Evolutionary conservation across 768 basidiomycete genomes (phyloP).

Genomic region (Pulveroboletus sp.): DNA sequence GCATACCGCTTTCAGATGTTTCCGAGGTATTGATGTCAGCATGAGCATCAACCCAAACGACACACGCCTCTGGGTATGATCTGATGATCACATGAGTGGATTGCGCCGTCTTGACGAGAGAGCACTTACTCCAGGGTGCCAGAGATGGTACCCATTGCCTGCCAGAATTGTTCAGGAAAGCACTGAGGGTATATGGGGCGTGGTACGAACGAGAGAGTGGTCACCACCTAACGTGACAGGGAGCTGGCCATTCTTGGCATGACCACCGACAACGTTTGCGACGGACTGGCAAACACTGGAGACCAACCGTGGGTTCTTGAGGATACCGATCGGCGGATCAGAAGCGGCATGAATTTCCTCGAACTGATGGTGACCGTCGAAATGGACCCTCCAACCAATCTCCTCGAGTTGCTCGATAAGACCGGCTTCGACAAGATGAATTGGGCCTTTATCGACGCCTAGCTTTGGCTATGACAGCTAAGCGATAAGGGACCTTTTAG

Average conservation of each 20-base stretch:
- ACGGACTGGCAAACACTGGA: conserved; percentile 80
- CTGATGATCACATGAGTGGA: conserved; percentile 35
- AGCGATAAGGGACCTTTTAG: conserved; percentile 12
- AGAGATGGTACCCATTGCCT: conserved; percentile 92
- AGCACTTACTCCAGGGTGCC: conserved; percentile 72
- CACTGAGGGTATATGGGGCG: conserved; percentile 3
- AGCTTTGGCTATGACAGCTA: conserved; percentile 52
- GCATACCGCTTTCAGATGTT: conserved; percentile 70
- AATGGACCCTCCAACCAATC: conserved; percentile 87
- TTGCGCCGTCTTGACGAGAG: background rate
- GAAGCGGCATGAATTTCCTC: conserved; percentile 59
- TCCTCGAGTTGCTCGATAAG: conserved; percentile 70
- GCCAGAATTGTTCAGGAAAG: conserved; percentile 2
- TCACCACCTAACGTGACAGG: conserved; percentile 95
- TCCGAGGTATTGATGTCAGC: conserved; percentile 93
- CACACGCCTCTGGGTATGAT: conserved; percentile 73
- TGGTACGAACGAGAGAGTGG: conserved; percentile 75
- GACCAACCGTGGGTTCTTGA: conserved; percentile 90
- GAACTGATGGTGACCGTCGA: conserved; percentile 89
- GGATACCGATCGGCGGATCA: conserved; percentile 73
- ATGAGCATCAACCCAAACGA: conserved; percentile 97
- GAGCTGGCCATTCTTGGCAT: conserved; percentile 75
- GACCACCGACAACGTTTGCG: conserved; percentile 68
- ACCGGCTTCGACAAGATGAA: conserved; percentile 85
- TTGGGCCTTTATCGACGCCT: conserved; percentile 87